Percentiles rank a stretch among this genome's conserved stretches.
Evolutionary conservation across 148 eudicot genomes (phyloP).

Genomic region (Rhododendron simsii): DNA sequence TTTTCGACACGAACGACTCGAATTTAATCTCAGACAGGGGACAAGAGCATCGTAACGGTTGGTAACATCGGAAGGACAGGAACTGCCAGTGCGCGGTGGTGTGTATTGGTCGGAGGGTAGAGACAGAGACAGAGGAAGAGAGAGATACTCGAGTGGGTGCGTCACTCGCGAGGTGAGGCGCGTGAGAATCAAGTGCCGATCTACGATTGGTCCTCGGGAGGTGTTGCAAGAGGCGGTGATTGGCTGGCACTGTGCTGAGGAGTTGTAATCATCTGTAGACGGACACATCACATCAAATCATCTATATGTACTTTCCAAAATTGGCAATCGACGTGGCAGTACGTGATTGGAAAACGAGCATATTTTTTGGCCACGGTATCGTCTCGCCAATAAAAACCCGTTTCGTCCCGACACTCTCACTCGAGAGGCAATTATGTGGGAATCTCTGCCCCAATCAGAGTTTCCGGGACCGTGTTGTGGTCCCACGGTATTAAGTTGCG

Average conservation of each 20-base stretch:
- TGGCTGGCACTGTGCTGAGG: conserved; percentile 4
- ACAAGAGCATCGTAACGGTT: too few relatives aligned
- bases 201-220: not conserved
- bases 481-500: not conserved
- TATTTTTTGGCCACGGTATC: too few relatives aligned
- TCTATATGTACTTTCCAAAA: too few relatives aligned
- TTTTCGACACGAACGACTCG: too few relatives aligned
- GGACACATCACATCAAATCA: not conserved
- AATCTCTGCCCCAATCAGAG: not conserved
- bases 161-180: not conserved
- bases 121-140: not conserved
- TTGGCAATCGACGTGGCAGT: not conserved
- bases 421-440: not conserved
- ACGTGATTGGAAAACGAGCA: not conserved
- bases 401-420: not conserved
- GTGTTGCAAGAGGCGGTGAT: not conserved
- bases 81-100: conserved; percentile 1
- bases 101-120: conserved; percentile 5
- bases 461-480: not conserved
- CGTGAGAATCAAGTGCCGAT: not conserved
- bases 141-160: not conserved
- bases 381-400: not conserved
- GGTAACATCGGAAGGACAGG: conserved; percentile 10
- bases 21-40: too few relatives aligned
- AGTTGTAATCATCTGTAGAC: not conserved